Base-by-base conservation (phyloP, 495 filamentous ascomycete genomes). In the Penicillium verhagenii region DNA sequence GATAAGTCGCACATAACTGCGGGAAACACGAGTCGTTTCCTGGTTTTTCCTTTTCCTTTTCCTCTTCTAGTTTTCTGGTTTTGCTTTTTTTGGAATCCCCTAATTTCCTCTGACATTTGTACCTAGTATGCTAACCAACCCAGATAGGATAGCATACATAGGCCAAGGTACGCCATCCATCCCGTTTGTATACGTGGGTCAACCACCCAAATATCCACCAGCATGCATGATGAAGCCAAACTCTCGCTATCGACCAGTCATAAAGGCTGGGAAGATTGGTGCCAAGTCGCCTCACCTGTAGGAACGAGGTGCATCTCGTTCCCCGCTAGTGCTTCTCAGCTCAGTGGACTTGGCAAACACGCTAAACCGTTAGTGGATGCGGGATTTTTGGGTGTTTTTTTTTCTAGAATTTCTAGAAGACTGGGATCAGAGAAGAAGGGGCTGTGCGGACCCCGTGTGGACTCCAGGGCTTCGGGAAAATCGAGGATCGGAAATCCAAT, bases 321-420 rank as follows among this genome's bases (percentile, higher is more conserved):
- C 16, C 39, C 16, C 19, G 39, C 8, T 14, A 21, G 33, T 40
- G 20, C 33, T 29, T 29, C 35, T 24, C 29, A 26, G 18, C 47
- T 35, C 9, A 3, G n/a, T n/a, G 2, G 2, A 16, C 39, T 50
- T 55, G 49, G 51, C 51, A 35, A 35, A 35, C 21, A 13, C 49
- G 24, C 43, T 53, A 47, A 23, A 19, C 20, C 42, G 23, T 16
- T 26, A 26, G 23, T 45, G 10, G 47, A 50, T 65, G 62, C 62
- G 62, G 62, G 59, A 65, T 61, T 65, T 64, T 58, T 54, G 14
- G 10, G 3, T 6, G 18, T 45, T 42, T n/a, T 26, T 24, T 44
- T 48, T 56, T 59, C 53, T 59, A 54, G 59, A 59, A 57, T n/a
- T n/a, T n/a, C n/a, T n/a, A n/a, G n/a, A n/a, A 39, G 33, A 23